Base-by-base conservation (phyloP, 2,329 filamentous ascomycete species). In the Colletotrichum cordylinicola region DNA sequence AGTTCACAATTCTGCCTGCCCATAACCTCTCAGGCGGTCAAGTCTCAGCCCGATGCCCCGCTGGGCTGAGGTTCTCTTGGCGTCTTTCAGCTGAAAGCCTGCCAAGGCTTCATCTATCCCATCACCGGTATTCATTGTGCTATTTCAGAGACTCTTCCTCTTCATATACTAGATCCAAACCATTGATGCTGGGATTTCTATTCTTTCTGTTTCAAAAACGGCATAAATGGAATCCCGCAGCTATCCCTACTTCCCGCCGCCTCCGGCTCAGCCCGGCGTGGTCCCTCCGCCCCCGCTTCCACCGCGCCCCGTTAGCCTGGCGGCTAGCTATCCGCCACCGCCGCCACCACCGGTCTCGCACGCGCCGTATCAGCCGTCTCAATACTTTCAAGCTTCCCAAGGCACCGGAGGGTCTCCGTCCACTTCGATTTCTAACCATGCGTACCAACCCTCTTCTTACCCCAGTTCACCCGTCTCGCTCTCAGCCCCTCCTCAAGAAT, bases 231-330 rank as follows among this genome's bases (percentile, higher is more conserved):
- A 52, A 7, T 52, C 43, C n/a, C 43, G 43, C 43, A 61, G 52
- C 55, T 64, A 39, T 3, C 67, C 60, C 5, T 74, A 74, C 6
- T 74, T 72, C 18, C 72, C 72, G 8, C 72, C 68, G 18, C 68
- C 72, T 24, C 68, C 72, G 6, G 72, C 61, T 2, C 72, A 66
- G n/a, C 8, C 21, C 18, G 72, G 37, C 16, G 35, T 6, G 6
- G 4, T 61, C n/a, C 31, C 61, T 24, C 61, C 68, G 18, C 72
- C 72, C 15, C 61, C 55, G 15, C 55, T 71, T 10, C 67, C 72
- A 16, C 67, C 37, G 5, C 67, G 61, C 10, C 13, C 37, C 8
- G 24, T 69, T 6, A 43, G 21, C 3, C 29, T 24, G 13, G 27
- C 37, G 13, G 10, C 24, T 39, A 21, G 9, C 13, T 67, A 33